Evolutionary conservation across 306 rosid genomes (phyloP).

Genomic region (Senna siamea): DNA sequence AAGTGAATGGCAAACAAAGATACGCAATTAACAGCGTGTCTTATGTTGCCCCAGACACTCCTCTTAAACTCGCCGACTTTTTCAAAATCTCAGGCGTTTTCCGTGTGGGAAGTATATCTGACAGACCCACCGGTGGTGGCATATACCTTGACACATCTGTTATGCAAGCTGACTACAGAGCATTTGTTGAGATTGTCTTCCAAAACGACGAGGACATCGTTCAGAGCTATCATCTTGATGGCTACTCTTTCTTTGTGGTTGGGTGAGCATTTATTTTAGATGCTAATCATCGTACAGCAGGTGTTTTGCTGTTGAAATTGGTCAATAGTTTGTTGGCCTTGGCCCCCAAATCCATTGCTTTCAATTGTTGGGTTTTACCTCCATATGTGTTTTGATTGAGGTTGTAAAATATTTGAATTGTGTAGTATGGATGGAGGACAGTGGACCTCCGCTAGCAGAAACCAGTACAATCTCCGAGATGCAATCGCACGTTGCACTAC

Average conservation of each 20-base stretch:
- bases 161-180: conserved; percentile 77
- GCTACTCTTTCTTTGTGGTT: conserved; percentile 93
- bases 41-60: conserved; percentile 83
- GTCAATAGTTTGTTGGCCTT: conserved; percentile 30
- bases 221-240: conserved; percentile 91
- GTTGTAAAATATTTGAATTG: background rate
- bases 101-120: conserved; percentile 82
- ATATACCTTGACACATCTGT: conserved; percentile 90
- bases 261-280: conserved; percentile 58
- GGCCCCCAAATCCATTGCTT: too few species aligned
- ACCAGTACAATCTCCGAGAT: conserved; percentile 81
- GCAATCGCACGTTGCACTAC: conserved; percentile 89
- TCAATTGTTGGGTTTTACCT: too few species aligned
- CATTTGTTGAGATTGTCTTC: conserved; percentile 82
- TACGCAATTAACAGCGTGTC: conserved; percentile 93
- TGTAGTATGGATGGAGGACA: conserved; percentile 96
- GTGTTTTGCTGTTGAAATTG: background rate
- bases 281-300: background rate
- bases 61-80: conserved; percentile 89
- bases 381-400: background rate
- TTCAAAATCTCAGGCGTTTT: conserved; percentile 79
- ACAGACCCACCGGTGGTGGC: conserved; percentile 82
- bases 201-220: conserved; percentile 83
- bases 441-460: conserved; percentile 73
- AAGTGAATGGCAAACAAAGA: conserved; percentile 78